Conservation (phyloP, 768 basidiomycete genomes). For the Chiua virens region DNA sequence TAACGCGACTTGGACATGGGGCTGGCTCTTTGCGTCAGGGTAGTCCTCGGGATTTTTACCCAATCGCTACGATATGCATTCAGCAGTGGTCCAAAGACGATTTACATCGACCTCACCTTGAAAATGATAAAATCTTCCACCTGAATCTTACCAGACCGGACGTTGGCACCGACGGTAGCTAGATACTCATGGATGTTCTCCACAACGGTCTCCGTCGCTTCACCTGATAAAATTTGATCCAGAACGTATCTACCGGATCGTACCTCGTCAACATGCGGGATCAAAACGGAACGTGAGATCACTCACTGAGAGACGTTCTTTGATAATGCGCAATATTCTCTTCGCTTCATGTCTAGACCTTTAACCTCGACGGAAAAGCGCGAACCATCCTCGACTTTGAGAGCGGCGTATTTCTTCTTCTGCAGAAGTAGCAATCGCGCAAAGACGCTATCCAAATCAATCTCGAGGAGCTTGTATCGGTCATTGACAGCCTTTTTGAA, state of each 20-base stretch:
- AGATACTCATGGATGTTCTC: constrained; percentile 94
- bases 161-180: constrained; percentile 67
- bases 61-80: constrained; percentile 58
- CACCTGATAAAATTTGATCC: constrained; percentile 88
- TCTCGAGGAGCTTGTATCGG: constrained; percentile 91
- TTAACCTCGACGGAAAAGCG: constrained; percentile 87
- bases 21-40: constrained; percentile 91
- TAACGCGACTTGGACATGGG: constrained; percentile 95
- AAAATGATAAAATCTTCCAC: constrained; percentile 94
- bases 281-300: background rate
- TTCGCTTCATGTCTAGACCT: constrained; percentile 97
- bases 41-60: constrained; percentile 98
- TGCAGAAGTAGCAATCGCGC: constrained; percentile 89
- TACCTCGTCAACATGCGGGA: constrained; percentile 1
- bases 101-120: constrained; percentile 57
- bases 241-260: constrained; percentile 70
- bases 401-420: constrained; percentile 99
- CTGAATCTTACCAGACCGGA: constrained; percentile 73
- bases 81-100: background rate
- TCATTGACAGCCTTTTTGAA: constrained; percentile 98
- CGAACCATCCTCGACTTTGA: constrained; percentile 87
- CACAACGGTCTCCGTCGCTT: constrained; percentile 85
- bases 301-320: constrained; percentile 91
- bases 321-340: constrained; percentile 91
- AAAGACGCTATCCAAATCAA: constrained; percentile 94